phyloP scores from a whole-genome alignment of 192 early-diverging fungal species.

The Podila minutissima region DNA sequence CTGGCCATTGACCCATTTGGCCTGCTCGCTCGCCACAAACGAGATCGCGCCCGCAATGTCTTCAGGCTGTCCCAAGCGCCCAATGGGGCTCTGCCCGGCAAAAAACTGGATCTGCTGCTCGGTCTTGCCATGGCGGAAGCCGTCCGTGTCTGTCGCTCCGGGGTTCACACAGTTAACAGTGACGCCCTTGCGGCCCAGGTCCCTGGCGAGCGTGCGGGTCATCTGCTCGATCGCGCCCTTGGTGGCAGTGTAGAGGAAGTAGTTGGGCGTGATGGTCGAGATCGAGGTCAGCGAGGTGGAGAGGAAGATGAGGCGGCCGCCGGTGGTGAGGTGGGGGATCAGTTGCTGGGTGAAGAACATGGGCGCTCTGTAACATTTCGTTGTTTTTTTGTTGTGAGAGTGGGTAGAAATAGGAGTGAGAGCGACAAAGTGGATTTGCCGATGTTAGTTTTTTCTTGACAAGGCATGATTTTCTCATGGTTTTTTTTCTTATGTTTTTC shows the following conservation, averaged over 20 bases:
- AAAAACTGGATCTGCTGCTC: constrained; percentile 14
- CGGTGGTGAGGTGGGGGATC: constrained; percentile 80
- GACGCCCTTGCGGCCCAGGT: constrained; percentile 30
- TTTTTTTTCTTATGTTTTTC: too few relatives aligned
- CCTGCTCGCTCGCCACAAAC: constrained; percentile 17
- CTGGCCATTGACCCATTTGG: constrained; percentile 34
- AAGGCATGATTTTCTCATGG: not conserved
- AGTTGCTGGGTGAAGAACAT: constrained; percentile 81
- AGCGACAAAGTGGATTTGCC: not conserved
- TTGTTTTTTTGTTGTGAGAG: constrained; percentile 20
- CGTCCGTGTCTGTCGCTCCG: constrained; percentile 37
- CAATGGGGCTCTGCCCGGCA: not conserved
- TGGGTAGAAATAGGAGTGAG: constrained; percentile 13
- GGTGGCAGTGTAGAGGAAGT: constrained; percentile 73
- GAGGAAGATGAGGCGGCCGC: constrained; percentile 77
- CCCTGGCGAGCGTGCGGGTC: constrained; percentile 76
- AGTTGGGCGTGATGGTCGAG: constrained; percentile 80
- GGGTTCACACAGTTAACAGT: constrained; percentile 40
- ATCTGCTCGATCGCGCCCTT: constrained; percentile 87
- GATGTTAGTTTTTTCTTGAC: not conserved
- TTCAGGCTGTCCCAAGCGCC: constrained; percentile 22
- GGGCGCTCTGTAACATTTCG: constrained; percentile 53
- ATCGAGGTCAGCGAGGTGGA: constrained; percentile 77
- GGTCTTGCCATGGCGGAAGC: constrained; percentile 27
- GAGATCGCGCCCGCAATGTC: constrained; percentile 28